Evolutionary conservation across 139 green algal genomes (phyloP), one percentile per base, ranked within the genome.

Genomic region (Zygnema cylindricum): DNA sequence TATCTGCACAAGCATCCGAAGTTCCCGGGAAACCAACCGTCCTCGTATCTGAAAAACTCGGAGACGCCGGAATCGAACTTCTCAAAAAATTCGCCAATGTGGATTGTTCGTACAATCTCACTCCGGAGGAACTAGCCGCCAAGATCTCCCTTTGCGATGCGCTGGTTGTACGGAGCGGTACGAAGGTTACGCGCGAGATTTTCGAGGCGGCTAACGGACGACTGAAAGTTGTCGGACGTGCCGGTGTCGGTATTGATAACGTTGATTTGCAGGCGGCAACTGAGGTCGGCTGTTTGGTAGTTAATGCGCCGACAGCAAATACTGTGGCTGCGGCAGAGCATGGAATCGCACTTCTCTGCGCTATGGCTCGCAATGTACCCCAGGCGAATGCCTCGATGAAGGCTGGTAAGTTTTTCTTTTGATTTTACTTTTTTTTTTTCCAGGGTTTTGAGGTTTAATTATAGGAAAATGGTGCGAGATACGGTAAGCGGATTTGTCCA

Each of bases 291-390:
- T 86, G 63, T 39, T 93, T 98, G 57, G 97, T 99, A 11, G 97
- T 99, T n/a, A 99, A 99, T 92, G 97, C 97, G 1, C 97, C 97
- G 85, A 99, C 96, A 33, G 97, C 97, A 87, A 99, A 99, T 94
- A 99, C 97, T 23, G 94, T 99, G 38, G 97, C 97, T 0, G 97
- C 97, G 32, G 97, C 97, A 0, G 97, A 99, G 95, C 97, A 99
- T 90, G 96, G 95, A 92, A 98, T 99, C 76, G 97, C 97, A 2
- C 95, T 99, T 73, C 92, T 99, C 73, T 96, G 92, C 85, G 89
- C 96, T 1, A 93, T 99, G 79, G 90, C 95, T 0, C 92, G 97
- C 55, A 98, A 98, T 76, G 93, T 99, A 21, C 69, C 95, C 0
- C 94, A 95, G 91, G 97, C 97, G 21, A 95, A 98, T 84, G 94